A percentile compares a stretch with the other conserved stretches of the same genome.
Conservation (phyloP, 495 filamentous ascomycete genomes). For the Xylaria cubensis region DNA sequence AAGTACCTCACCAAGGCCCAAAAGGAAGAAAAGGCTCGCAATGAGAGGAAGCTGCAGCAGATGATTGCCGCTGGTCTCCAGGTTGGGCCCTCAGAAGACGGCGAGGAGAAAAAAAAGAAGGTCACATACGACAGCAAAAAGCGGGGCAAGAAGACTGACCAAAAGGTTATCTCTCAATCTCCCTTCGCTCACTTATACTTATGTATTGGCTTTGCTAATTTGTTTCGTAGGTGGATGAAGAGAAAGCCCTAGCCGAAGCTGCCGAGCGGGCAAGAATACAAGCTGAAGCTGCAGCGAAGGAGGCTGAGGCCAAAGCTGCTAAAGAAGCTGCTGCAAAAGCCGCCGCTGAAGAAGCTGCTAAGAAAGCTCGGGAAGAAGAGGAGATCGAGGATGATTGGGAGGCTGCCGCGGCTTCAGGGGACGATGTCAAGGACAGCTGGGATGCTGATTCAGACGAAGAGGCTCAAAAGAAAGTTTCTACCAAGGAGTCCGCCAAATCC, state of each 20-base stretch:
- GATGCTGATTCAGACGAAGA: conserved; percentile 87
- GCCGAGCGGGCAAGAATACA: conserved; percentile 69
- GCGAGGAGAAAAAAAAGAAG: conserved; percentile 72
- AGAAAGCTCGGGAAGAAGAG: conserved; percentile 57
- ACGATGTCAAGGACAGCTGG: conserved; percentile 92
- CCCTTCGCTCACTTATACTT: neutral
- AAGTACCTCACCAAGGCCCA: conserved; percentile 95
- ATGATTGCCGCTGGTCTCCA: conserved; percentile 88
- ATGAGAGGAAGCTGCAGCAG: conserved; percentile 89
- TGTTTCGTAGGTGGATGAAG: conserved; percentile 65
- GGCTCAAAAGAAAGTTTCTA: conserved; percentile 43
- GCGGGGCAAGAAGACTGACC: conserved; percentile 72
- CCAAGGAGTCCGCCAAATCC: conserved; percentile 35
- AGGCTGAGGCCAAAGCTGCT: conserved; percentile 62
- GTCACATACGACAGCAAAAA: conserved; percentile 75
- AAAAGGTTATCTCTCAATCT: conserved; percentile 62
- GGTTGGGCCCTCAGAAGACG: conserved; percentile 73
- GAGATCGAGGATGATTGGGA: conserved; percentile 88
- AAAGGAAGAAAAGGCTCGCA: conserved; percentile 80
- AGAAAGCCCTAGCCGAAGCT: conserved; percentile 72
- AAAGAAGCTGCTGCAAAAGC: conserved; percentile 60
- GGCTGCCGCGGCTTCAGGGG: conserved; percentile 74
- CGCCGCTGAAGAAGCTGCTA: conserved; percentile 62
- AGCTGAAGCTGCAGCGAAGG: conserved; percentile 69
- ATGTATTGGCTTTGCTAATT: neutral